Evolutionary conservation across 805 yeast genomes (phyloP).

Genomic region (Metschnikowia rubicola): DNA sequence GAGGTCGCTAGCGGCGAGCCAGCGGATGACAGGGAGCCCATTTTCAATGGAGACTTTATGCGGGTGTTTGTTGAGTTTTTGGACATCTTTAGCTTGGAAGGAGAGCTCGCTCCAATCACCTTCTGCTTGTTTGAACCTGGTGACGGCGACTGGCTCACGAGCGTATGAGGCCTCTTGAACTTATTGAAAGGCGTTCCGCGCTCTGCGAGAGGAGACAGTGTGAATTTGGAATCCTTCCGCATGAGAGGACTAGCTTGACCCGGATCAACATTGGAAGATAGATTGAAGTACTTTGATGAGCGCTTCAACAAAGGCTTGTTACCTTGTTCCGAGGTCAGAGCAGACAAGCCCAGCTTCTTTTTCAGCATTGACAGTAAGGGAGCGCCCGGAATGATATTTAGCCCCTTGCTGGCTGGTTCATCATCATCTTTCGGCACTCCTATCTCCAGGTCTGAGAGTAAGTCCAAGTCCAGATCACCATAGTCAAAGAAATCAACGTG

Average conservation of each 20-base stretch:
- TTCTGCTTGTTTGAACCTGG: constrained; percentile 25
- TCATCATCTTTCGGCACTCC: constrained; percentile 13
- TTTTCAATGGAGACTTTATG: constrained; percentile 29
- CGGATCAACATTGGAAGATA: constrained; percentile 27
- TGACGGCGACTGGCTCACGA: constrained; percentile 43
- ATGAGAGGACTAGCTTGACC: constrained; percentile 15
- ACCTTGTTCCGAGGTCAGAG: background rate
- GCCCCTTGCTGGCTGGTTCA: background rate
- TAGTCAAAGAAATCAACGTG: constrained; percentile 18
- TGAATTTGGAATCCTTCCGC: constrained; percentile 7
- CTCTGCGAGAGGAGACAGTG: constrained; percentile 16
- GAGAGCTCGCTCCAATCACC: constrained; percentile 11
- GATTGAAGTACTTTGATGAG: constrained; percentile 39
- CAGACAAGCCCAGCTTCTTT: background rate
- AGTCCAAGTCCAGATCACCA: constrained; percentile 11
- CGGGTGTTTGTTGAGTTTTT: constrained; percentile 33
- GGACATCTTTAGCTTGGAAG: constrained; percentile 25
- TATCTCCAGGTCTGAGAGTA: constrained; percentile 13
- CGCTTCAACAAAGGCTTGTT: constrained; percentile 30
- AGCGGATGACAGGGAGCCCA: constrained; percentile 9
- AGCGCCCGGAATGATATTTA: too few relatives aligned
- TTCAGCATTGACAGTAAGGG: background rate
- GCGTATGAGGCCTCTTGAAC: constrained; percentile 42
- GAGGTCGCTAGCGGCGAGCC: constrained; percentile 14
- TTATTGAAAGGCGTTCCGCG: constrained; percentile 21